These are phyloP conservation scores for Penicillium fuscoglaucum DNA, from an alignment of 2,329 filamentous ascomycete genomes.

Conservation along the genomic window DNA sequence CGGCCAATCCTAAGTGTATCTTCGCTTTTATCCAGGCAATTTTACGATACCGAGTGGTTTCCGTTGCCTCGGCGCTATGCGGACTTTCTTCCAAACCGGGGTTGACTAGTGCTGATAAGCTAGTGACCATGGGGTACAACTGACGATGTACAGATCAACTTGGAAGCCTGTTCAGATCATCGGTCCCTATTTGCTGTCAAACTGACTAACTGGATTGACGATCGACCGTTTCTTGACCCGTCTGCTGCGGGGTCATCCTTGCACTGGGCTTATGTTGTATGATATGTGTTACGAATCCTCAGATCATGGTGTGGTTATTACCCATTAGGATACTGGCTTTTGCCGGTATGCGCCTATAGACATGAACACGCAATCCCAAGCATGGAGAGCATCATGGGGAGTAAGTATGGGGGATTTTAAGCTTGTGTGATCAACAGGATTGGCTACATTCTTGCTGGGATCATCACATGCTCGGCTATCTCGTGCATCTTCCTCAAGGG, in stretches of 20 bases:
- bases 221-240: constrained; percentile 17
- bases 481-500: constrained; percentile 17
- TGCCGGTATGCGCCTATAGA: neutral
- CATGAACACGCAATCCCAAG: neutral
- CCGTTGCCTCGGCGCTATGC: neutral
- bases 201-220: constrained; percentile 7
- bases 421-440: constrained; percentile 2
- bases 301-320: neutral
- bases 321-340: constrained; percentile 11
- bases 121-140: neutral
- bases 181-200: constrained; percentile 11
- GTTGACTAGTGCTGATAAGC: neutral
- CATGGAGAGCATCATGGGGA: neutral
- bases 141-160: neutral
- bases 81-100: neutral
- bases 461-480: constrained; percentile 34
- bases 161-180: constrained; percentile 1
- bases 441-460: constrained; percentile 7
- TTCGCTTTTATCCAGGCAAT: neutral
- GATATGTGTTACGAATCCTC: constrained; percentile 18
- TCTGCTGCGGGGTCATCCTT: constrained; percentile 28
- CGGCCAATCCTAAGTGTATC: constrained; percentile 4
- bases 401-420: constrained; percentile 3
- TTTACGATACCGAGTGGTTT: neutral
- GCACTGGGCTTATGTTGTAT: constrained; percentile 9